A percentile compares a stretch with the other conserved stretches of the same genome.
phyloP scores from a whole-genome alignment of 2,329 filamentous ascomycete species.

The Colletotrichum eleusines region DNA sequence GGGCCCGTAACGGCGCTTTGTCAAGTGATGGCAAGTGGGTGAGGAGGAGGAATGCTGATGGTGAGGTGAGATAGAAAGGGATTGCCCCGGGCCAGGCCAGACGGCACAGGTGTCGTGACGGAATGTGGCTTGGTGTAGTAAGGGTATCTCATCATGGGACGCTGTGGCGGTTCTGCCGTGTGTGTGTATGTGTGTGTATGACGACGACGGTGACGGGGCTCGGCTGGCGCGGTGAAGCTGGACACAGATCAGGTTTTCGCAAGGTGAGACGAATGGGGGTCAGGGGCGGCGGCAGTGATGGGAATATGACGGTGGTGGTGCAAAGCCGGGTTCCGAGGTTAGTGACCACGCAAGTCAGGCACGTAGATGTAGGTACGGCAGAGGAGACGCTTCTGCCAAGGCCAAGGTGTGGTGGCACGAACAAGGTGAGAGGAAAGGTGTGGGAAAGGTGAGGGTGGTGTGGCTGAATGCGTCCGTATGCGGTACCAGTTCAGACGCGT shows the following conservation, averaged over 20 bases:
- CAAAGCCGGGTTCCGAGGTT: conserved; percentile 5
- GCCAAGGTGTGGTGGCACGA: not conserved
- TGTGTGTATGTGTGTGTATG: not conserved
- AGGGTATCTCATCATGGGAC: not conserved
- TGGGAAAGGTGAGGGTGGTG: not conserved
- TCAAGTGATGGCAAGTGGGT: not conserved
- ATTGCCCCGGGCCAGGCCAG: not conserved
- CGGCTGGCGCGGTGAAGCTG: conserved; percentile 3
- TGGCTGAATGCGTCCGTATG: not conserved
- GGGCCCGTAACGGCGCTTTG: not conserved
- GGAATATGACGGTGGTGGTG: not conserved
- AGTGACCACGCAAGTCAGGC: conserved; percentile 20
- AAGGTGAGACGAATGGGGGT: not conserved
- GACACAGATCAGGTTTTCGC: conserved; percentile 2
- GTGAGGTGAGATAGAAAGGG: not conserved
- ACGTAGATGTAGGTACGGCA: conserved; percentile 13
- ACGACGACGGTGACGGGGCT: not conserved
- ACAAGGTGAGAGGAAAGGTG: conserved; percentile 3
- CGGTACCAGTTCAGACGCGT: not conserved
- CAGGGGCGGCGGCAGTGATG: not conserved
- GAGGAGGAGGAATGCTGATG: not conserved
- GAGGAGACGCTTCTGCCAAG: not conserved
- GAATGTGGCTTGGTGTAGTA: not conserved
- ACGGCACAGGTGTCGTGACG: not conserved
- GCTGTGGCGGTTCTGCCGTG: not conserved